Conservation (phyloP, 306 rosid species). For the Cucurbita pepo region DNA sequence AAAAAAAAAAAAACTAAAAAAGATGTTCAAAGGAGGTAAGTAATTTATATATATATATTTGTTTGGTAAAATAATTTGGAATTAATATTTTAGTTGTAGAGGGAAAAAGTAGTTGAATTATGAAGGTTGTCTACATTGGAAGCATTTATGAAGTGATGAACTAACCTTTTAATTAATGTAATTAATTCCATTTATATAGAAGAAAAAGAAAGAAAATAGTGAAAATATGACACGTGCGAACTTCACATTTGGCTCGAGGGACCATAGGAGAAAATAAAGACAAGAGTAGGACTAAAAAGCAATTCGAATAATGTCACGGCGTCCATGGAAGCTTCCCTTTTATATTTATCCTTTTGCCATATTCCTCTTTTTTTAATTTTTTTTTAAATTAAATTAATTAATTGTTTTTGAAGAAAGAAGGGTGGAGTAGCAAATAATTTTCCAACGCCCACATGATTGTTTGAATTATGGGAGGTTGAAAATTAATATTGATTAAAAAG, state of each 20-base stretch:
- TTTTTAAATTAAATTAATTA: no score
- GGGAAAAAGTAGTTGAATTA: background rate
- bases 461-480: background rate
- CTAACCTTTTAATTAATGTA: background rate
- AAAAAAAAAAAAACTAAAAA: no score
- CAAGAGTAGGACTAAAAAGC: background rate
- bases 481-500: background rate
- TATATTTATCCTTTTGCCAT: background rate
- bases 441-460: background rate
- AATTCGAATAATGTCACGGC: background rate
- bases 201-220: background rate
- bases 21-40: no score
- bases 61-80: no score
- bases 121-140: background rate
- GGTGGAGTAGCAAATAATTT: constrained; percentile 1
- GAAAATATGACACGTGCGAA: background rate
- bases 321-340: background rate
- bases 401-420: background rate
- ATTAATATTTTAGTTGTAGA: no score
- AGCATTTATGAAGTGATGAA: background rate
- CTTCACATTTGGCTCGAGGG: background rate
- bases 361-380: background rate
- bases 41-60: no score
- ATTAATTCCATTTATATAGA: background rate
- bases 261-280: background rate